These are phyloP conservation scores for Cladosporium sphaerospermum DNA, from an alignment of 2,329 filamentous ascomycete species.

Conservation along the genomic window DNA sequence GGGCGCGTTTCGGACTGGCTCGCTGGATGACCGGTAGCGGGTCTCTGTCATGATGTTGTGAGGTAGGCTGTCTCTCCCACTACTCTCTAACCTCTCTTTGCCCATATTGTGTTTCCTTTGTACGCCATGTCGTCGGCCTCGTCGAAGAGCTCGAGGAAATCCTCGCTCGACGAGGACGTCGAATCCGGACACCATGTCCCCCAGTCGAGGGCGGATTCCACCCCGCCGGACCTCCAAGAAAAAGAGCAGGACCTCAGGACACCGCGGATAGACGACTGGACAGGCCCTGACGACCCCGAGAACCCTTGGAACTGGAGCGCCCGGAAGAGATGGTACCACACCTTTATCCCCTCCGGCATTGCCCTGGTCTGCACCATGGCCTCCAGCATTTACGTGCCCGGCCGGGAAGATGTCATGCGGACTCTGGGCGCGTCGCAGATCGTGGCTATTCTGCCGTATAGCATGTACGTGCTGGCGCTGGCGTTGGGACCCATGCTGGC, in stretches of 20 bases:
- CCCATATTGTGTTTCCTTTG: not conserved
- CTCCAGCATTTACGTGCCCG: constrained; percentile 17
- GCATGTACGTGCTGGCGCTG: constrained; percentile 55
- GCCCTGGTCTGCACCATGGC: constrained; percentile 34
- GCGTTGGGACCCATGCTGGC: constrained; percentile 54
- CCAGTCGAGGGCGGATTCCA: no score
- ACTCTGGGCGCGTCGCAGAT: constrained; percentile 52
- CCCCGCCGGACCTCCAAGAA: not conserved
- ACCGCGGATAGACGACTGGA: constrained; percentile 16
- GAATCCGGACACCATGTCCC: not conserved
- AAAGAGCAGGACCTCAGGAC: not conserved
- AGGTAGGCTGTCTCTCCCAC: not conserved
- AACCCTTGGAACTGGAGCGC: constrained; percentile 50
- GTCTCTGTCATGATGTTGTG: no score
- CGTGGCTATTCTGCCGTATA: constrained; percentile 51
- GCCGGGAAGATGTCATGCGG: constrained; percentile 36
- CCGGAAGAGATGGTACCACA: constrained; percentile 36
- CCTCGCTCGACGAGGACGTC: not conserved
- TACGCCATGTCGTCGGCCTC: constrained; percentile 1
- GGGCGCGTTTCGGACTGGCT: no score
- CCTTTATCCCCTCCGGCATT: constrained; percentile 29
- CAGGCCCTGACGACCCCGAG: constrained; percentile 31
- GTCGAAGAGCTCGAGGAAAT: not conserved
- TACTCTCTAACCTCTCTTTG: not conserved
- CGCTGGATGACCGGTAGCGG: no score